Base-by-base conservation (phyloP, 2,329 filamentous ascomycete species). In the Pestalotiopsis sp. region DNA sequence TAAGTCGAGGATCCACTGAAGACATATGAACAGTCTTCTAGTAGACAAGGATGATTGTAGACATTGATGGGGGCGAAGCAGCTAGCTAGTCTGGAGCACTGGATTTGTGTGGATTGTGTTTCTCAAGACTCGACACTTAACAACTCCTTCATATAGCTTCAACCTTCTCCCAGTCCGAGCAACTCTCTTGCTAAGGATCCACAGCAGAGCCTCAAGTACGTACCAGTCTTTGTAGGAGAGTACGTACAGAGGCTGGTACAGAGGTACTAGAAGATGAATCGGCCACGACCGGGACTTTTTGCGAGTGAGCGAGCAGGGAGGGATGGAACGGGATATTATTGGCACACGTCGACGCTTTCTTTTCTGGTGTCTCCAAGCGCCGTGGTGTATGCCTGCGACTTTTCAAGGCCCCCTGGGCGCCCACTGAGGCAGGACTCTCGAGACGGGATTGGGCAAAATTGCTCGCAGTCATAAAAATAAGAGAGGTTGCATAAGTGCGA, bases 201-300 rank as follows among this genome's bases (percentile, higher is more conserved):
- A 17, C 7, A 38, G 62, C 64, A 66, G 64, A 66, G 64, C 64
- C 64, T 25, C 64, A 63, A 25, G 23, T 36, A 65, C 57, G 63
- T 65, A 65, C 45, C 52, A 36, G 31, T 9, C 31, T 9, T 36
- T 36, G 31, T 9, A 36, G 7, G 31, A 36, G 31, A 36, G 31
- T 55, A 52, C 17, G 45, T 52, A 52, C 45, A 9, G 17, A 52
- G 20, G 45, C 20, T 5, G 17, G 45, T 52, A 52, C 45, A 14
- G 13, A 45, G 17, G 41, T 45, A 45, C 45, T 3, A n/a, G 7
- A n/a, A 13, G 45, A n/a, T 20, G 45, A 17, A 52, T 52, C 20
- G 45, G 14, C 31, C 31, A 52, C 45, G 6, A 52, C 45, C 7
- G 3, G 45, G 17, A 52, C 45, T n/a, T 36, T 36, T 36, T 9